A percentile compares a stretch with the other conserved stretches of the same genome.
Conservation (phyloP, 1,139 yeast species). For the Barnettozyma hawaiiensis region DNA sequence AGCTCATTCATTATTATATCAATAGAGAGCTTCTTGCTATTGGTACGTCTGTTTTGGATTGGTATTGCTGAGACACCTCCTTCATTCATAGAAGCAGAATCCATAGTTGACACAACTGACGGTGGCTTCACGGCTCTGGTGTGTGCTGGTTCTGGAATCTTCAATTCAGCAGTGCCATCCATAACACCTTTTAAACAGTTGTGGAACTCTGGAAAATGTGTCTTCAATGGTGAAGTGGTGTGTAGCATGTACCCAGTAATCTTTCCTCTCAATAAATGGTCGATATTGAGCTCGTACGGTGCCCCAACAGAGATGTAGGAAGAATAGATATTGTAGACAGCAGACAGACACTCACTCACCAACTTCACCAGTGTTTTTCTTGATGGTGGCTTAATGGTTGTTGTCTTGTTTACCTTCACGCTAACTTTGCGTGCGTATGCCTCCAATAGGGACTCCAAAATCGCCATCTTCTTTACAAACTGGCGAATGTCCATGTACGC, state of each 20-base stretch:
- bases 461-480: constrained; percentile 34
- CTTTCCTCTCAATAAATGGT: constrained; percentile 46
- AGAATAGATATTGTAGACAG: constrained; percentile 59
- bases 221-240: constrained; percentile 29
- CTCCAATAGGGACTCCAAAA: constrained; percentile 31
- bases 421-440: constrained; percentile 19
- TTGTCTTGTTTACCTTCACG: constrained; percentile 6
- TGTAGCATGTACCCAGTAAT: constrained; percentile 43
- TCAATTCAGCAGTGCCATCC: background rate
- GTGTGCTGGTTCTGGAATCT: constrained; percentile 1
- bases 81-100: constrained; percentile 5
- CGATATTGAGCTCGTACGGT: constrained; percentile 67
- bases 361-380: constrained; percentile 38
- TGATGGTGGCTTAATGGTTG: constrained; percentile 12
- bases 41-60: constrained; percentile 8
- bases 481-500: constrained; percentile 57
- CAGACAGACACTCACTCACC: constrained; percentile 47
- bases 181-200: background rate
- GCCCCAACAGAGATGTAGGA: constrained; percentile 66
- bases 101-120: constrained; percentile 5
- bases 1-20: constrained; percentile 11
- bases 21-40: constrained; percentile 19
- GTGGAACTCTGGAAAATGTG: constrained; percentile 11
- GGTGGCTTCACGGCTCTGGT: background rate
- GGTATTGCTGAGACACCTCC: background rate